Evolutionary conservation across 1,139 yeast genomes (phyloP).

Genomic region (Kodamaea sp.): DNA sequence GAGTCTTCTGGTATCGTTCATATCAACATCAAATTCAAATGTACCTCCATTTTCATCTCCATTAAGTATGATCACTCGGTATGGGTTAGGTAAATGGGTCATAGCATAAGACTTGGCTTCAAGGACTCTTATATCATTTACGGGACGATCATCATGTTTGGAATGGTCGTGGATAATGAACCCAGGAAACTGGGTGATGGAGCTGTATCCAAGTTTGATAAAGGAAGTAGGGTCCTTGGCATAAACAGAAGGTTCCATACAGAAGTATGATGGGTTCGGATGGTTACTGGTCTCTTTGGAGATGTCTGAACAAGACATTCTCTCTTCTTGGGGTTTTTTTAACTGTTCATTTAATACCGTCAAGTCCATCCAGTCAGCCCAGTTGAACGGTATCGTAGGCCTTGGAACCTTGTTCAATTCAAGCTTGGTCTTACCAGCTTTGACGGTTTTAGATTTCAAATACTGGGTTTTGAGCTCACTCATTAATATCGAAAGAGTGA

Average conservation of each 20-base stretch:
- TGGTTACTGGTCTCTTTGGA: constrained; percentile 13
- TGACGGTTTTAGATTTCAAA: constrained; percentile 7
- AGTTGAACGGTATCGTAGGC: constrained; percentile 18
- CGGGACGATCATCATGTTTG: constrained; percentile 16
- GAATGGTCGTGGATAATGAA: constrained; percentile 24
- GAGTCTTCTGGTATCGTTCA: constrained; percentile 13
- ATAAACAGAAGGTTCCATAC: constrained; percentile 9
- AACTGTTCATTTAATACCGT: constrained; percentile 13
- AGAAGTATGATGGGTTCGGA: constrained; percentile 20
- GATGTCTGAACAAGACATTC: constrained; percentile 15
- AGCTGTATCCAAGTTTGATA: constrained; percentile 13
- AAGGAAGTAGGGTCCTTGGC: constrained; percentile 5
- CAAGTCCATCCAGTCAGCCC: constrained; percentile 23
- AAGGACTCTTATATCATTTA: constrained; percentile 15
- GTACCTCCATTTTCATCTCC: constrained; percentile 26
- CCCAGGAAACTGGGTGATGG: constrained; percentile 17
- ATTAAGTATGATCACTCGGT: constrained; percentile 30
- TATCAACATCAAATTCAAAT: constrained; percentile 33
- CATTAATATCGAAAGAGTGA: constrained; percentile 17
- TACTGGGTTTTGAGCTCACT: constrained; percentile 17
- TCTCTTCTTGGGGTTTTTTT: constrained; percentile 8
- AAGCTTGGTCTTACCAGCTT: constrained; percentile 2
- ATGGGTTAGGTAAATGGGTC: constrained; percentile 33
- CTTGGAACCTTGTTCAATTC: constrained; percentile 4
- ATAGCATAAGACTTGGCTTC: constrained; percentile 19